Percentiles rank a stretch among this genome's conserved stretches.
phyloP scores from a whole-genome alignment of 768 basidiomycete genomes.

The Russula brevipes region DNA sequence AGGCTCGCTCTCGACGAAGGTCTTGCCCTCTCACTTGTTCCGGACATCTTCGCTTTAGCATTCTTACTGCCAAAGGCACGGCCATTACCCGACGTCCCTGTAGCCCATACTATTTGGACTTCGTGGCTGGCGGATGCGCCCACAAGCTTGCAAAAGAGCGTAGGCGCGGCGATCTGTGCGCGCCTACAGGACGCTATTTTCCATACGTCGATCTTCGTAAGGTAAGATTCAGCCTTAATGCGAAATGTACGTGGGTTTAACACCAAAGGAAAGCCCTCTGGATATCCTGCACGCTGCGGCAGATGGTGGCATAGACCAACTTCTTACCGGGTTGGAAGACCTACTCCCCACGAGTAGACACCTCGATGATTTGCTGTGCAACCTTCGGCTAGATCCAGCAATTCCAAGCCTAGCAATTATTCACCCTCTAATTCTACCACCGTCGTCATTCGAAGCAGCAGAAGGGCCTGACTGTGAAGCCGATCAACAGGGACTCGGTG shows the following conservation, averaged over 20 bases:
- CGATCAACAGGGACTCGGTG: constrained; percentile 51
- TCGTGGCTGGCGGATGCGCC: constrained; percentile 28
- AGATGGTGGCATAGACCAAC: constrained; percentile 15
- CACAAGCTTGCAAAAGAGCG: constrained; percentile 27
- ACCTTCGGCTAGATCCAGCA: constrained; percentile 43
- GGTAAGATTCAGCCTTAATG: constrained; percentile 29
- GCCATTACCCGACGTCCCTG: constrained; percentile 17
- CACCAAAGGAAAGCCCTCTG: constrained; percentile 26
- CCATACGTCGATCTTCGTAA: constrained; percentile 33
- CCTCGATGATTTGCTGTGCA: constrained; percentile 23
- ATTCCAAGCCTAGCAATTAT: constrained; percentile 55
- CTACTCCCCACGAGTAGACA: constrained; percentile 35
- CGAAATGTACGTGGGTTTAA: background rate
- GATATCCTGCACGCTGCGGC: constrained; percentile 26
- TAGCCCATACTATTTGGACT: constrained; percentile 33
- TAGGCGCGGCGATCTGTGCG: constrained; percentile 38
- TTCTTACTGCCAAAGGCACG: constrained; percentile 41
- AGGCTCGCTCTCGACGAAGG: background rate
- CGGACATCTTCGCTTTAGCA: constrained; percentile 45
- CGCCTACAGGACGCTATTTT: constrained; percentile 40
- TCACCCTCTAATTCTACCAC: constrained; percentile 53
- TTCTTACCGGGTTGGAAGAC: constrained; percentile 40
- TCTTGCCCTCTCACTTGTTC: constrained; percentile 32
- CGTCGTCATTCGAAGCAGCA: constrained; percentile 27
- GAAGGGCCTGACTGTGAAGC: constrained; percentile 21